Percentiles rank a stretch among this genome's conserved stretches.
Conservation (phyloP, 2,329 filamentous ascomycete species). For the Apiospora aurea region DNA sequence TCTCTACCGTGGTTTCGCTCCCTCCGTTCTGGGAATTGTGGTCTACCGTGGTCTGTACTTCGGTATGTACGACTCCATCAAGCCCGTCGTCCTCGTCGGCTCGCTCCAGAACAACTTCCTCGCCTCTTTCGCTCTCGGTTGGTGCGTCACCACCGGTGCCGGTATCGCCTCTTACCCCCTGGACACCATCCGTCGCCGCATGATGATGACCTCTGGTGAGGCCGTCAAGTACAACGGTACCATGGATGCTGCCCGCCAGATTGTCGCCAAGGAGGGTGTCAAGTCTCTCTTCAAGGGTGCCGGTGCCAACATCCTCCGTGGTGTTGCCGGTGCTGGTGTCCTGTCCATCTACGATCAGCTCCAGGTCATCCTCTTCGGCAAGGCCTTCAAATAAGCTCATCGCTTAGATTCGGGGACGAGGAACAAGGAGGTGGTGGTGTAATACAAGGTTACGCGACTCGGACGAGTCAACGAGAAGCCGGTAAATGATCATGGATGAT, state of each 20-base stretch:
- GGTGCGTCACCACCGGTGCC: conserved; percentile 99
- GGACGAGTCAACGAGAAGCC: conserved; percentile 46
- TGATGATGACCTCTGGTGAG: conserved; percentile 99
- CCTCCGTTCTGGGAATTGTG: conserved; percentile 97
- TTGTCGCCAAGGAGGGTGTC: conserved; percentile 96
- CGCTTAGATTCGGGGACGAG: conserved; percentile 50
- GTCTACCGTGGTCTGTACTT: conserved; percentile 99
- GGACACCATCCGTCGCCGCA: conserved; percentile 99
- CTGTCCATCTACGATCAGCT: conserved; percentile 99
- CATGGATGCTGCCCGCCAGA: conserved; percentile 93
- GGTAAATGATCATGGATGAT: conserved; percentile 50
- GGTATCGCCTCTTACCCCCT: conserved; percentile 99
- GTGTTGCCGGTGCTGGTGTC: conserved; percentile 99
- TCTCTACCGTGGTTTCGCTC: conserved; percentile 99
- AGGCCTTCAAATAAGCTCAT: conserved; percentile 81
- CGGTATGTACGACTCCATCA: conserved; percentile 99
- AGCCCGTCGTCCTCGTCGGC: conserved; percentile 95
- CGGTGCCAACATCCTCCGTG: conserved; percentile 99
- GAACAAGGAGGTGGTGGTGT: conserved; percentile 43
- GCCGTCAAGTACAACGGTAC: conserved; percentile 99
- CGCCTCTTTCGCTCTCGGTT: conserved; percentile 98
- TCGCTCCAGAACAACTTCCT: conserved; percentile 97
- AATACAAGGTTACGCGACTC: conserved; percentile 40
- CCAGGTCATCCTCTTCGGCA: conserved; percentile 99
- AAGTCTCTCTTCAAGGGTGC: conserved; percentile 99